A percentile compares a stretch with the other conserved stretches of the same genome.
These are phyloP conservation scores for Populus euphratica DNA, from an alignment of 345 rosid genomes.

Conservation along the genomic window DNA sequence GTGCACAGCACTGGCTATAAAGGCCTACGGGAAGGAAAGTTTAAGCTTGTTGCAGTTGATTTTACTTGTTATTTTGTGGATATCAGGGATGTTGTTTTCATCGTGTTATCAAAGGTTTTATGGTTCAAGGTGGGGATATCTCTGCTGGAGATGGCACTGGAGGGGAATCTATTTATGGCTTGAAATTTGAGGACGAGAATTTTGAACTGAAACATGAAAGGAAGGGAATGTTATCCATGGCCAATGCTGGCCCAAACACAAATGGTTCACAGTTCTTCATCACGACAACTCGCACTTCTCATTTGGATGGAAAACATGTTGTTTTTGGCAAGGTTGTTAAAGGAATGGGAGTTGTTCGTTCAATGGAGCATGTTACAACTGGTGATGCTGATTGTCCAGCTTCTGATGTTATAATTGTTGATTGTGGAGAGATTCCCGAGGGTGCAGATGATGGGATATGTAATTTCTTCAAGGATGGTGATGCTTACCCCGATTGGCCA, in stretches of 20 bases:
- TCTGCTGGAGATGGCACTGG: conserved; percentile 91
- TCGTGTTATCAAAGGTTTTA: conserved; percentile 76
- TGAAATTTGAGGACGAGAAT: conserved; percentile 88
- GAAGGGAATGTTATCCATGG: conserved; percentile 95
- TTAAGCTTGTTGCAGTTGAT: neutral
- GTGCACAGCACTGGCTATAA: neutral
- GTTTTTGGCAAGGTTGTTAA: conserved; percentile 84
- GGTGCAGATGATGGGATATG: conserved; percentile 74
- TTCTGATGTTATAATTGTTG: conserved; percentile 52
- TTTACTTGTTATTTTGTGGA: neutral
- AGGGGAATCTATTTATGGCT: conserved; percentile 88
- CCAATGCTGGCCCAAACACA: conserved; percentile 82
- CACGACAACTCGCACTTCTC: conserved; percentile 76
- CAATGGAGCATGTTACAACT: conserved; percentile 63
- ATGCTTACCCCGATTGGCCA: conserved; percentile 86
- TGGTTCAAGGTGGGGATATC: conserved; percentile 95
- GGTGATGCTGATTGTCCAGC: conserved; percentile 55
- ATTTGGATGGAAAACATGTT: conserved; percentile 90
- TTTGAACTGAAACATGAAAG: conserved; percentile 87
- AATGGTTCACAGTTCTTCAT: conserved; percentile 96
- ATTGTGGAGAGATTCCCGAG: conserved; percentile 78
- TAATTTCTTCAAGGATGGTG: conserved; percentile 90
- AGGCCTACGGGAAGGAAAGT: neutral
- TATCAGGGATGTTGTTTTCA: conserved; percentile 79
- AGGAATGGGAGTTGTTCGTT: conserved; percentile 93